Conservation (phyloP, 140 eudicot genomes). For the Cichorium intybus region DNA sequence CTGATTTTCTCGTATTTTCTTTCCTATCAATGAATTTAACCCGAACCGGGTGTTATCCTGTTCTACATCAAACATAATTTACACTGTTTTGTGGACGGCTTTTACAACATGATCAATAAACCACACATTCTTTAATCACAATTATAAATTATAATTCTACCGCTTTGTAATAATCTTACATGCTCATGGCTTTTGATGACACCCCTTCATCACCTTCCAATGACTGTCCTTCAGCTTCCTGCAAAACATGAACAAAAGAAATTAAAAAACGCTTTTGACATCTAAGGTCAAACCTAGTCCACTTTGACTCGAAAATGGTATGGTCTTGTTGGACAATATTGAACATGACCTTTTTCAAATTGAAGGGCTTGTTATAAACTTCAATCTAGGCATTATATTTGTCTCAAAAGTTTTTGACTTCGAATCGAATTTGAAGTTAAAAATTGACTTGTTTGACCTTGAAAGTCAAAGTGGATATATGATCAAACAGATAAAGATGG, state of each 20-base stretch:
- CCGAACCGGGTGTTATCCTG: conserved; percentile 26
- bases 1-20: conserved; percentile 10
- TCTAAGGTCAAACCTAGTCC: conserved; percentile 8
- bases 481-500: background rate
- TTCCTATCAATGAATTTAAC: conserved; percentile 24
- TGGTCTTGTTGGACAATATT: conserved; percentile 2
- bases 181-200: conserved; percentile 70
- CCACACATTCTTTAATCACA: conserved; percentile 7
- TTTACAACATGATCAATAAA: conserved; percentile 27
- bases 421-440: background rate
- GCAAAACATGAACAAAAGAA: conserved; percentile 14
- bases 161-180: conserved; percentile 37
- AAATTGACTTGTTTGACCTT: background rate
- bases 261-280: background rate
- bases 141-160: background rate
- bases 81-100: conserved; percentile 27
- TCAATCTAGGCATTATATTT: background rate
- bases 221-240: conserved; percentile 46
- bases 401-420: background rate
- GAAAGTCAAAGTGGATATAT: background rate
- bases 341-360: background rate
- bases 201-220: conserved; percentile 53
- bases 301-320: background rate
- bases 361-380: background rate
- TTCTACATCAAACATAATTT: conserved; percentile 29